phyloP scores from a whole-genome alignment of 2,329 filamentous ascomycete species.

The Trichoderma hamatum region DNA sequence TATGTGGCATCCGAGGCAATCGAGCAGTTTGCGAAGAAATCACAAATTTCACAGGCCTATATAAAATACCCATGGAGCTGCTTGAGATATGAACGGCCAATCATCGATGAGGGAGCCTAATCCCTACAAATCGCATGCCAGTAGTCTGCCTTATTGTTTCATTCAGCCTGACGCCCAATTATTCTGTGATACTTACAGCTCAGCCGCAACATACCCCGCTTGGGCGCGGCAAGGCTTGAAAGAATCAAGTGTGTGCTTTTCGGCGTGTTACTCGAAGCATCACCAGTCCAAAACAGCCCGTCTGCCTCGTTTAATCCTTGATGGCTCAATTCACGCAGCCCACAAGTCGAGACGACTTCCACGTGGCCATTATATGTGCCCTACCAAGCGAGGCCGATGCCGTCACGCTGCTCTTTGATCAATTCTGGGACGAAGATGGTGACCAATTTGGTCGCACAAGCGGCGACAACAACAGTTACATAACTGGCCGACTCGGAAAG shows the following conservation, averaged over 20 bases:
- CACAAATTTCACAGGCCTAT: not conserved
- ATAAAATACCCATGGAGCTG: not conserved
- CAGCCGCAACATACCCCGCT: conserved; percentile 13
- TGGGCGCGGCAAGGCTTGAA: not conserved
- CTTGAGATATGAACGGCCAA: not conserved
- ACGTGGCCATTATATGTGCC: conserved; percentile 37
- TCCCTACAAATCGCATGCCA: not conserved
- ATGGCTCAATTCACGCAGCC: not conserved
- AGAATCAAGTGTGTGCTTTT: not conserved
- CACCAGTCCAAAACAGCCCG: not conserved
- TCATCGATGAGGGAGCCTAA: not conserved
- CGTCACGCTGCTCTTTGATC: conserved; percentile 32
- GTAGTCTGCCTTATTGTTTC: not conserved
- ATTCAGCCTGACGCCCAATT: not conserved
- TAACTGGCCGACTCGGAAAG: conserved; percentile 35
- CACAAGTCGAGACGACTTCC: conserved; percentile 28
- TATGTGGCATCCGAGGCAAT: not conserved
- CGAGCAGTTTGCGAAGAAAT: not conserved
- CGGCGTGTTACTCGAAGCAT: not conserved
- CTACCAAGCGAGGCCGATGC: conserved; percentile 35
- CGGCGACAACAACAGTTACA: conserved; percentile 38
- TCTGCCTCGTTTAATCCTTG: not conserved
- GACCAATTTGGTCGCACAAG: conserved; percentile 31
- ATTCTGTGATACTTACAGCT: not conserved
- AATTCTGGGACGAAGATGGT: conserved; percentile 35